phyloP scores from a whole-genome alignment of 2,329 filamentous ascomycete species.

The Xylariaceae sp. region DNA sequence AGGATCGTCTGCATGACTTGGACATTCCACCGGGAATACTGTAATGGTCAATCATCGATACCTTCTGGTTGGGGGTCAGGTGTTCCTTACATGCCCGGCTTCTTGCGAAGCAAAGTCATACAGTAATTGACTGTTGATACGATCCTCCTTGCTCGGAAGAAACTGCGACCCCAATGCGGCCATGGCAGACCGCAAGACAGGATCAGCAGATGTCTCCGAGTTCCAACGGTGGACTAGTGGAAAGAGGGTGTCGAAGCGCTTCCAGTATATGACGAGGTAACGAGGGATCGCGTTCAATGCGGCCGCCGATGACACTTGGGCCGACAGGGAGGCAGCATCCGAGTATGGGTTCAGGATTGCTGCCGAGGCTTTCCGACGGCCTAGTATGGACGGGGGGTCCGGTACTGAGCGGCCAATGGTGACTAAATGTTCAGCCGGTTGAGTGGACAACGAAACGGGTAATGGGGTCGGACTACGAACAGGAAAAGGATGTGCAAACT shows the following conservation, averaged over 20 bases:
- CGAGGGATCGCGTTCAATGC: constrained; percentile 42
- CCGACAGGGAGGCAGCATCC: constrained; percentile 35
- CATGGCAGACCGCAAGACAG: constrained; percentile 50
- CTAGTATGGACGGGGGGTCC: constrained; percentile 35
- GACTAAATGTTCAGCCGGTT: constrained; percentile 46
- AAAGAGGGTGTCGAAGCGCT: constrained; percentile 43
- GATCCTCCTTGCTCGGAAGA: constrained; percentile 44
- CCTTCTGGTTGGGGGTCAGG: neutral
- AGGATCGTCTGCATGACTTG: constrained; percentile 50
- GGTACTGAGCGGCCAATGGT: constrained; percentile 38
- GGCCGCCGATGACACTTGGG: constrained; percentile 33
- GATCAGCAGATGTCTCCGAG: constrained; percentile 39
- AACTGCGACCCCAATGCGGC: constrained; percentile 52
- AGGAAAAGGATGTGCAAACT: constrained; percentile 36
- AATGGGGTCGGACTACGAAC: constrained; percentile 48
- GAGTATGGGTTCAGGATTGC: constrained; percentile 35
- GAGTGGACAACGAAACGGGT: constrained; percentile 39
- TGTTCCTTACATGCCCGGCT: constrained; percentile 43
- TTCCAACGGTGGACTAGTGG: constrained; percentile 48
- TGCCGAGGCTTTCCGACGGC: constrained; percentile 38
- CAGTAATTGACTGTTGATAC: constrained; percentile 45
- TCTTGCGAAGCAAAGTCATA: constrained; percentile 49
- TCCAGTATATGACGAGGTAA: constrained; percentile 52
- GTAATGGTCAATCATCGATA: constrained; percentile 8
- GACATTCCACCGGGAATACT: constrained; percentile 47